phyloP scores from a whole-genome alignment of 495 filamentous ascomycete genomes.

The Beverwykella pulmonaria region DNA sequence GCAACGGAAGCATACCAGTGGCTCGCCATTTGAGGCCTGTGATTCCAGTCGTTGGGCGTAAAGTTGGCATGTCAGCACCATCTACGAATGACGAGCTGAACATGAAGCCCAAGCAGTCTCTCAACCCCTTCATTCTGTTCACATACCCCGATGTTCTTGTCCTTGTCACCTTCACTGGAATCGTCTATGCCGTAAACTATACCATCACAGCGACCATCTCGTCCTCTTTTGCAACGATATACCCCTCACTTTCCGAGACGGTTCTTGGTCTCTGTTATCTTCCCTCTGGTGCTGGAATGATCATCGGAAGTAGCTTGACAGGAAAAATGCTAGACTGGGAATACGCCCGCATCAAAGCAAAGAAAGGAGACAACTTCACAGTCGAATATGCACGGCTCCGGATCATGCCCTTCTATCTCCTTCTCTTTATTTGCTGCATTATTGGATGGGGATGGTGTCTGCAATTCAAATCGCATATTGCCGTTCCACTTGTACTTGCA shows the following conservation, averaged over 20 bases:
- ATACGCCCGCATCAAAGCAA: slow-evolving; percentile 48
- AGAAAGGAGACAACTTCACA: slow-evolving; percentile 39
- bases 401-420: slow-evolving; percentile 39
- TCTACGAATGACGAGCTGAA: background rate
- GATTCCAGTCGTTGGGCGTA: slow-evolving; percentile 3
- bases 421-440: slow-evolving; percentile 43
- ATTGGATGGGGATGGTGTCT: slow-evolving; percentile 48
- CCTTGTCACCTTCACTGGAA: slow-evolving; percentile 5
- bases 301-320: slow-evolving; percentile 53
- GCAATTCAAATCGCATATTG: slow-evolving; percentile 15
- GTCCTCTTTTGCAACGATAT: background rate
- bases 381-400: slow-evolving; percentile 49
- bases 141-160: slow-evolving; percentile 47
- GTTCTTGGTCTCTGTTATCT: slow-evolving; percentile 54
- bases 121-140: slow-evolving; percentile 40
- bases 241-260: slow-evolving; percentile 3
- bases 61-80: slow-evolving; percentile 29
- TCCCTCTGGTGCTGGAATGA: slow-evolving; percentile 56
- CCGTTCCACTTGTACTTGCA: slow-evolving; percentile 44
- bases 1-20: slow-evolving; percentile 10
- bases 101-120: slow-evolving; percentile 45
- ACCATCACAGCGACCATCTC: slow-evolving; percentile 14
- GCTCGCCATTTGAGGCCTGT: background rate
- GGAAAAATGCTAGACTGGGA: slow-evolving; percentile 52
- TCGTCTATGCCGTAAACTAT: slow-evolving; percentile 6